Evolutionary conservation across 768 basidiomycete species (phyloP), one percentile per base, ranked within the genome.

Genomic region (Mycena venus): DNA sequence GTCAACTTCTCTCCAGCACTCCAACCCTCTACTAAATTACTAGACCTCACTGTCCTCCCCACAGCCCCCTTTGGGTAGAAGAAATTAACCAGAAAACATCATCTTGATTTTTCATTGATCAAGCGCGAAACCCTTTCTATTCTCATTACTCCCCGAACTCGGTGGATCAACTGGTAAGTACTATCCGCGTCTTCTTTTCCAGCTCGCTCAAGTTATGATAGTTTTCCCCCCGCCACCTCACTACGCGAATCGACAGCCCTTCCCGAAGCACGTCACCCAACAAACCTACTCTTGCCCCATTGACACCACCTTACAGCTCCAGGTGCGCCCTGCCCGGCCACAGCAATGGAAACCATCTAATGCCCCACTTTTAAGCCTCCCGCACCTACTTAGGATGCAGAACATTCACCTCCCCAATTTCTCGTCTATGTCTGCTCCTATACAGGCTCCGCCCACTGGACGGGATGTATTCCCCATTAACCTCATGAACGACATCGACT

Each of bases 231-330:
- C 44, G 2, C 25, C 42, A 23, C 56, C 15, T 2, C 62, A 65
- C 12, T 64, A 47, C 17, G 71, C 66, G 25, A 51, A 64, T 60
- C 9, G 1, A 49, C 47, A 59, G 42, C 29, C 11, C 5, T 53
- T 19, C 63, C 8, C 49, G 55, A 56, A 65, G 27, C 6, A 47
- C n/a, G n/a, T 8, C n/a, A n/a, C n/a, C 34, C 29, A 1, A 72
- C 71, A 72, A 63, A 62, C 62, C 65, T 42, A 51, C 9, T 17
- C 19, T 21, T 21, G 59, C 58, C 58, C 27, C 12, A 19, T n/a
- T 47, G 44, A 56, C 21, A n/a, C 15, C n/a, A 49, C 42, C 38
- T 23, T 59, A 65, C 71, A 72, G 71, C 71, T 66, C 40, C 71
- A 66, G 71, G 71, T 72, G 36, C 31, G 70, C 71, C 58, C 64